Evolutionary conservation across 2,329 filamentous ascomycete species (phyloP), one percentile per base, ranked within the genome.

Genomic region (Sporothrix brasiliensis): DNA sequence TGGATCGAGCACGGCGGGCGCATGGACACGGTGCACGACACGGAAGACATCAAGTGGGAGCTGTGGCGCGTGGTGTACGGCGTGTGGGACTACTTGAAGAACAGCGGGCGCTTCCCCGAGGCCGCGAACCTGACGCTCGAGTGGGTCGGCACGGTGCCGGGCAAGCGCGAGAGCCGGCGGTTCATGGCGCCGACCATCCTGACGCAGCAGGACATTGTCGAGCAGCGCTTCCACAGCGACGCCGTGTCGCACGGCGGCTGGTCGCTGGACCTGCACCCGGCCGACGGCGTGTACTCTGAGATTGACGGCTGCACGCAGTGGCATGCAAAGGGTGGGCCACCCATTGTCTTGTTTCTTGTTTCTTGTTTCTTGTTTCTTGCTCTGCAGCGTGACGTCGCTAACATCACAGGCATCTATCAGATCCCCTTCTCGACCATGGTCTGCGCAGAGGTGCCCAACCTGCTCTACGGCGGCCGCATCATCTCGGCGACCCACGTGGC

Each of bases 11-110:
- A 76, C 54, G 75, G 75, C 44, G 75, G 75, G 16, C 69, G 74
- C 30, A 58, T 75, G 67, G 75, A 75, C 65, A 76, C 75, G 24
- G 72, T 76, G 11, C 75, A 76, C 53, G 74, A 76, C 56, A 75
- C 75, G 1, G 75, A 76, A 58, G 73, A 75, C 49, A 76, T 76
- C 69, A 76, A 76, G 71, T 75, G 75, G 75, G 74, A 76, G 71
- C 72, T 76, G 11, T 76, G 75, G 74, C 73, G 73, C 34, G 75
- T 75, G 1, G 75, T 76, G 1, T 76, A 76, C 49, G 75, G 73
- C 34, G 72, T 76, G 1, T 76, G 75, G 74, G 72, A 76, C 58
- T 76, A 76, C 61, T 76, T 76, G 54, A 76, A 75, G 71, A 76
- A 75, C 71, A 74, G 74, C 14, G 75, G 75, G 13, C 74, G 72